phyloP scores from a whole-genome alignment of 768 basidiomycete genomes.

The Lactarius psammicola region DNA sequence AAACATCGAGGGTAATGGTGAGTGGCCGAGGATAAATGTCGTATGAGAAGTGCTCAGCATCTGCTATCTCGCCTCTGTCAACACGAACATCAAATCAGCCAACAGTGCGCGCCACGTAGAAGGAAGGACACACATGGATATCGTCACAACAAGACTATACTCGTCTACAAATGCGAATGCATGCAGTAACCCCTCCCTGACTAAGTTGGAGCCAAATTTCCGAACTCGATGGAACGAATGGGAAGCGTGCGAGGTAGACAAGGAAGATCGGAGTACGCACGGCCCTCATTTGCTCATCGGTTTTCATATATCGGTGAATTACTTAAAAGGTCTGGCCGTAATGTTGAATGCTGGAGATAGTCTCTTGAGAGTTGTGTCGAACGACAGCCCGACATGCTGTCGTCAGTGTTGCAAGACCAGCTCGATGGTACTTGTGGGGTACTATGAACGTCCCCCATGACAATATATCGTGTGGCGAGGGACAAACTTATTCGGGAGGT shows the following conservation, averaged over 20 bases:
- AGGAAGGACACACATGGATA: slow-evolving; percentile 19
- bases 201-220: slow-evolving; percentile 19
- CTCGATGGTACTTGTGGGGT: too few relatives aligned
- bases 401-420: too few relatives aligned
- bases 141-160: slow-evolving; percentile 16
- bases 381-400: too few relatives aligned
- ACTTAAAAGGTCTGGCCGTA: too few relatives aligned
- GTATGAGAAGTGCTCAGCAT: slow-evolving; percentile 6
- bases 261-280: slow-evolving; percentile 20
- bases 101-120: background rate
- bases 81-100: background rate
- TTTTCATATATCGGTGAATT: too few relatives aligned
- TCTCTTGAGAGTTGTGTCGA: too few relatives aligned
- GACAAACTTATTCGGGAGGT: too few relatives aligned
- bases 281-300: too few relatives aligned
- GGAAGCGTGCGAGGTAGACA: slow-evolving; percentile 11
- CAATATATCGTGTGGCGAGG: too few relatives aligned
- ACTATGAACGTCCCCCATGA: too few relatives aligned
- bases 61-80: slow-evolving; percentile 7
- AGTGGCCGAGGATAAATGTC: slow-evolving; percentile 9
- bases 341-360: too few relatives aligned
- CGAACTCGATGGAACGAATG: slow-evolving; percentile 13
- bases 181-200: slow-evolving; percentile 21
- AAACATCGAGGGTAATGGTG: slow-evolving; percentile 16
- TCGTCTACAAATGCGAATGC: slow-evolving; percentile 23